These are phyloP conservation scores for Tricholoma furcatifolium DNA, from an alignment of 768 basidiomycete species.

Conservation along the genomic window DNA sequence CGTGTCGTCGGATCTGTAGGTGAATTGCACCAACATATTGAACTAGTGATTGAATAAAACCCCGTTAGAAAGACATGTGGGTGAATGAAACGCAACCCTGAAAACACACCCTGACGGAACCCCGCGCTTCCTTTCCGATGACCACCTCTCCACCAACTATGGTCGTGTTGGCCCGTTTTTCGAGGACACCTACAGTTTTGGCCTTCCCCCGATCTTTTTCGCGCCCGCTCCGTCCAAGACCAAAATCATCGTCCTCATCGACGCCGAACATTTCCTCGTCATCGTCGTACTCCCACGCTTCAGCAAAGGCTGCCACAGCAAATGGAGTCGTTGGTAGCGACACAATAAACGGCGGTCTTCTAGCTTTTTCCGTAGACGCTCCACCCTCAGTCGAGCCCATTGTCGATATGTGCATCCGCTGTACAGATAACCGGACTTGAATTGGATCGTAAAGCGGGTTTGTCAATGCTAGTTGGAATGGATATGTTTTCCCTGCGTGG, in stretches of 20 bases:
- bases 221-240: conserved; percentile 33
- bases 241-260: conserved; percentile 49
- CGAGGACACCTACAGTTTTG: conserved; percentile 77
- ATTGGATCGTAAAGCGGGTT: conserved; percentile 98
- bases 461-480: conserved; percentile 87
- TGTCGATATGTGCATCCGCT: conserved; percentile 57
- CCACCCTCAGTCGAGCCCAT: conserved; percentile 33
- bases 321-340: conserved; percentile 79
- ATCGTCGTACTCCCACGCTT: conserved; percentile 98
- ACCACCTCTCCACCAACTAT: conserved; percentile 88
- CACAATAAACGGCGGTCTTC: conserved; percentile 75
- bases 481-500: conserved; percentile 77
- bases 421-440: conserved; percentile 82
- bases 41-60: conserved; percentile 57
- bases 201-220: conserved; percentile 46
- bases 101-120: conserved; percentile 70
- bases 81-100: background rate
- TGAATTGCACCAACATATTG: conserved; percentile 92
- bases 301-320: conserved; percentile 85
- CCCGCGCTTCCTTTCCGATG: conserved; percentile 75
- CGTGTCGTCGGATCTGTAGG: conserved; percentile 89
- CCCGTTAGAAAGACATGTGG: background rate
- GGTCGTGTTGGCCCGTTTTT: conserved; percentile 87
- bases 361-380: conserved; percentile 47
- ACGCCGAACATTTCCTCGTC: conserved; percentile 91